Base-by-base conservation (phyloP, 164 flowering plant genomes). In the Macadamia tetraphylla region DNA sequence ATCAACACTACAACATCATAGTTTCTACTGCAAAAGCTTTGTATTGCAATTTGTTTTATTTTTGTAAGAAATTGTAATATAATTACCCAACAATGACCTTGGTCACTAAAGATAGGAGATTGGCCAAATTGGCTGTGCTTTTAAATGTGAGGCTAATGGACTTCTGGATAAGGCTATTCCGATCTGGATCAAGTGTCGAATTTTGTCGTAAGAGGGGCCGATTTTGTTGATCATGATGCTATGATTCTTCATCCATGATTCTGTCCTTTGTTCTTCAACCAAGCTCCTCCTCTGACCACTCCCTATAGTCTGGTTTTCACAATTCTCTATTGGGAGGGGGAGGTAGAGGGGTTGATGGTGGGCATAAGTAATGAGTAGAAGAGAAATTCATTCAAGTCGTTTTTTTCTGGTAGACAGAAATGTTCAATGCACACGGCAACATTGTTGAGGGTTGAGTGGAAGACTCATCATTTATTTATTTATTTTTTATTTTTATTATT, bases 101-200 rank as follows among this genome's bases (percentile, higher is more conserved):
- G 79, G 78, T 65, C 72, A 70, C 87, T 83, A 83, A 83, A 83
- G 29, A 82, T 59, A 85, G 85, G 64, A 83, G 88, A 70, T 85
- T 87, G 44, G 87, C 88, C 15, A 87, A 63, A 77, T 85, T 70
- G 58, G 91, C 91, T 3, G 86, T 82, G 75, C 70, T 71, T 6
- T 76, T 71, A 1, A 87, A 67, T 23, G 82, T 75, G 42, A 75
- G 81, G 0, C 82, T 70, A 31, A 83, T 60, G 0, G 86, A 81
- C 1, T 75, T 64, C 44, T 68, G 84, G 29, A 30, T 12, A 30
- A 5, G 31, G 62, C 13, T 10, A 3, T 14, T 10, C 13, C 3
- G 9, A 9, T 15, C 1, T 3, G 4, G 3, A 9, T 10, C 3
- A 5, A 15, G 3, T 9, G 9, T 10, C 13, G 15, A 3, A 14